Base-by-base conservation (phyloP, 2,329 filamentous ascomycete genomes). In the Hymenotorrendiella dingleyae region DNA sequence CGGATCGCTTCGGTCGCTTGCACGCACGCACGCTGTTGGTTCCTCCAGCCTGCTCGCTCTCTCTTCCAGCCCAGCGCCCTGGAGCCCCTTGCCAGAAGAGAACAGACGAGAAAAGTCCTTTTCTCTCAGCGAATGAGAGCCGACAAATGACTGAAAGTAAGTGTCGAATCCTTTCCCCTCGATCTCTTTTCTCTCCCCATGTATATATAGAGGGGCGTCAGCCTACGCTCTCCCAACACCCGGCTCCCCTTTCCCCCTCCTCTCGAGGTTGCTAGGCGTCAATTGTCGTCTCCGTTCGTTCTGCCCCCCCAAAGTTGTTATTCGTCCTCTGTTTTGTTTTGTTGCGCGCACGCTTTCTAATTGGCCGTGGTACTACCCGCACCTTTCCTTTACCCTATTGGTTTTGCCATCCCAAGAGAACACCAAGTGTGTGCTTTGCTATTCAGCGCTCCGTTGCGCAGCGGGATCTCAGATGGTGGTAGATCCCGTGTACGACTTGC, bases 71-170 rank as follows among this genome's bases (percentile, higher is more conserved):
- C n/a, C n/a, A n/a, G 37, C 27, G 4, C 17, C 10, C 37, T 26
- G 16, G 23, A 37, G 22, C 12, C 14, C 24, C 19, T 27, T 12
- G 26, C 37, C 26, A 23, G 17, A 40, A 20, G 16, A 17, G 27
- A 40, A 40, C 27, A 40, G 37, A 40, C 37, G 27, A 40, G 5
- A 40, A 19, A 32, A 19, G 16, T 10, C 26, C 27, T 6, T 19
- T 35, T 21, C 32, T 11, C 29, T 40, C 35, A 23, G 28, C 42
- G 36, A 37, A 43, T 48, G 42, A 43, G 41, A 33, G 50, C 52
- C 53, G 48, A 50, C 54, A 51, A 55, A 57, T 57, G 55, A 57
- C 45, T 45, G 54, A 57, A 50, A 54, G 55, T 57, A 49, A 54
- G 55, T 38, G 52, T 54, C 35, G 44, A 40, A 34, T 30, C 9